Evolutionary conservation across 768 basidiomycete genomes (phyloP), one percentile per base, ranked within the genome.

Genomic region (Mycena leptocephala): DNA sequence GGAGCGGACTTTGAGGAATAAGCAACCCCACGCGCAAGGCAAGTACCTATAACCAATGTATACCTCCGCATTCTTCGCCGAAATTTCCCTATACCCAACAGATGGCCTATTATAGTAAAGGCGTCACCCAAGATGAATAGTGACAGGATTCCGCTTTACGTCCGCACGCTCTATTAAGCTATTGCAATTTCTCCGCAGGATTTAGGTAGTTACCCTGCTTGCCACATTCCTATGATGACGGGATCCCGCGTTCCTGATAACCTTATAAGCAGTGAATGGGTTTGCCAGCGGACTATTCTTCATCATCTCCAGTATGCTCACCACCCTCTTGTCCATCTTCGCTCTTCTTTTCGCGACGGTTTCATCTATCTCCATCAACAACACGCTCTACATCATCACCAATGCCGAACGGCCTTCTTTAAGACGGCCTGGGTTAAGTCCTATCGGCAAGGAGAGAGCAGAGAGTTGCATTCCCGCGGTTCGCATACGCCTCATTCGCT

Each of bases 341-440:
- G 32, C 32, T 35, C 56, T 58, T 58, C 56, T 58, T 58, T 58
- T 58, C 32, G 18, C 32, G 33, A 35, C 56, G 32, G 56, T 35
- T 58, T 58, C 30, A 56, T 56, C 55, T 56, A 56, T 56, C 55
- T 56, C 55, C 26, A 56, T 56, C 55, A 56, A 56, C 56, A 58
- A 58, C 32, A 58, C 32, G 20, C 56, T 58, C 56, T 58, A 58
- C 56, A 33, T 58, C 32, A 58, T 58, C 32, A 58, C 32, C 33
- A 58, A 58, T 58, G 56, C 56, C 22, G 56, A 58, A n/a, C 5
- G 56, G 33, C 56, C 56, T 58, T 58, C 56, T 58, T 33, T 32
- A 18, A 35, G 56, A 58, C 56, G 32, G 56, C 30, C 32, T 33
- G 56, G 56, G 56, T 58, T 58, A 58, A 58, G 32, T 33, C 56